Percentiles rank a stretch among this genome's conserved stretches.
Evolutionary conservation across 2,329 filamentous ascomycete species (phyloP).

Genomic region (Myotisia sp.): DNA sequence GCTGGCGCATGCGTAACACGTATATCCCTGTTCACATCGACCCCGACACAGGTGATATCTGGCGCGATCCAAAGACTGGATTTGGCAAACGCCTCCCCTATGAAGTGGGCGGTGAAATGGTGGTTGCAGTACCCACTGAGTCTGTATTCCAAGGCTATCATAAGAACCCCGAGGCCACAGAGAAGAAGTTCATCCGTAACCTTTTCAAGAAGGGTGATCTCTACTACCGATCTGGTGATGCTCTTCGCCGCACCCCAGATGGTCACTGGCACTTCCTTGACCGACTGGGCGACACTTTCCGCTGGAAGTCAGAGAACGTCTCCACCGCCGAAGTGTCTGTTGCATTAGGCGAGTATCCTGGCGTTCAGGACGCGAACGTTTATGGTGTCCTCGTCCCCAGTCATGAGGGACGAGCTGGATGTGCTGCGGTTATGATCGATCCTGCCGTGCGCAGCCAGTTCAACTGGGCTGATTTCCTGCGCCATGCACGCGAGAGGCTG

Average conservation of each 20-base stretch:
- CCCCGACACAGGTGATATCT: constrained; percentile 51
- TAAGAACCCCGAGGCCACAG: constrained; percentile 51
- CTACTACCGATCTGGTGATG: constrained; percentile 56
- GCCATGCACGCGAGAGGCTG: constrained; percentile 44
- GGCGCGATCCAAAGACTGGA: constrained; percentile 51
- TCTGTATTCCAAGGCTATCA: constrained; percentile 56
- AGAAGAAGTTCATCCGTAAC: constrained; percentile 50
- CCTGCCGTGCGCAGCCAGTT: constrained; percentile 37
- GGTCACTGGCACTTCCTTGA: constrained; percentile 59
- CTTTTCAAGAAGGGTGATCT: constrained; percentile 54
- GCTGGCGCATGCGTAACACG: constrained; percentile 38
- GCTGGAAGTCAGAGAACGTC: constrained; percentile 60
- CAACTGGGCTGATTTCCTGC: constrained; percentile 46
- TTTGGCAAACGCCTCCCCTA: constrained; percentile 51
- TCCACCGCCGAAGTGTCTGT: constrained; percentile 54
- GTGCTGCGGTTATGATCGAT: constrained; percentile 43
- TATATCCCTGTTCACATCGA: constrained; percentile 57
- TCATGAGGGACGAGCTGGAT: constrained; percentile 55
- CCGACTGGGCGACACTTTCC: constrained; percentile 56
- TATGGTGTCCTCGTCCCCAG: constrained; percentile 53
- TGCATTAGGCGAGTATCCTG: constrained; percentile 44
- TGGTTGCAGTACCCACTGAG: constrained; percentile 47
- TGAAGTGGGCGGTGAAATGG: constrained; percentile 58
- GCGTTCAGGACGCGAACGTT: constrained; percentile 52
- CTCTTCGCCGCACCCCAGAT: constrained; percentile 46